Evolutionary conservation across 257 asterid genomes (phyloP), one percentile per base, ranked within the genome.

Genomic region (Solanum neorickii): DNA sequence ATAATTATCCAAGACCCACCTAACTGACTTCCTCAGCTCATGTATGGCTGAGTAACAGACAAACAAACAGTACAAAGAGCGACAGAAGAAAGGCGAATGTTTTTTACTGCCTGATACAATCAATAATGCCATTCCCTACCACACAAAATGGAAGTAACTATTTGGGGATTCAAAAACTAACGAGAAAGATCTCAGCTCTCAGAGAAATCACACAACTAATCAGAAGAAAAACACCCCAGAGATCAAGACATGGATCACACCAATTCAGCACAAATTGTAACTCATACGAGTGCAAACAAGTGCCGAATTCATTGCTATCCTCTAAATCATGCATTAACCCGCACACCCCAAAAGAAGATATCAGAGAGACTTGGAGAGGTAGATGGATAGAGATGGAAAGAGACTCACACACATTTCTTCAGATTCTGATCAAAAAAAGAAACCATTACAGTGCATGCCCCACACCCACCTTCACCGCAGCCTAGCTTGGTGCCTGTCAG

Each of bases 381-480:
- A 78, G 62, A 31, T 74, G 31, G 52, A 76, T 56, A 62, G 86
- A 85, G 86, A 74, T 77, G 88, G 88, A 89, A 80, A 86, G 88
- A 90, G 89, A 94, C 99, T 97, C 93, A 97, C 99, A 97, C 95
- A 88, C 97, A 94, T 95, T 93, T 94, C 95, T 91, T 93, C 74
- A 86, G 86, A 86, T 85, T 94, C 65, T 84, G 97, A 89, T 97
- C 98, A 87, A 93, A 89, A 93, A 91, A 93, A 90, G 99, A 97
- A 86, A 97, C 88, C 99, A 97, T 95, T 83, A 97, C 99, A 56
- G 99, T 97, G 94, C 99, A 97, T 27, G 99, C 99, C 87, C 99
- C 99, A 83, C 99, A 97, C 44, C 99, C 99, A 90, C 99, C 99
- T 93, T 97, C 99, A 59, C 99, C 99, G 59, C 99, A 97, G 25